Evolutionary conservation across 2,329 filamentous ascomycete species (phyloP).

Genomic region (Sporothrix pseudoabietina): DNA sequence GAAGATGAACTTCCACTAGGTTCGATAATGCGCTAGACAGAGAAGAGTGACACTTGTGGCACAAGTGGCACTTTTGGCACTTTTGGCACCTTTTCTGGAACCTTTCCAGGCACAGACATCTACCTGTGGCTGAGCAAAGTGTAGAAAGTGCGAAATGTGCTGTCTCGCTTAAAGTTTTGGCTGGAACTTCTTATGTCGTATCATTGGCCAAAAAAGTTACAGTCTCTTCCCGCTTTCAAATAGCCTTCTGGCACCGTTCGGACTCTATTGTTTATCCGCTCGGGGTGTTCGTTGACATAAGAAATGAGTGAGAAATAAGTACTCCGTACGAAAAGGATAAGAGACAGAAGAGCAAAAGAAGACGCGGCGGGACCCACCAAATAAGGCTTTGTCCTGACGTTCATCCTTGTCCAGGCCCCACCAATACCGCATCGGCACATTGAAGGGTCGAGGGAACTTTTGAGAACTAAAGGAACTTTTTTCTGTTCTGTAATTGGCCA

Average conservation of each 20-base stretch:
- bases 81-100: neutral
- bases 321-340: no score
- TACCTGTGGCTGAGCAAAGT: neutral
- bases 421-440: conserved; percentile 1
- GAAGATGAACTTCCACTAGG: neutral
- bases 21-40: neutral
- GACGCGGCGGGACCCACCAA: neutral
- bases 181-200: neutral
- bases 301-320: neutral
- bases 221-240: neutral
- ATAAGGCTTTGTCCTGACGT: neutral
- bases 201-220: neutral
- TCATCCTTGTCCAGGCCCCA: neutral
- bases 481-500: neutral
- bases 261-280: neutral
- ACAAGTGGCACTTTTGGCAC: conserved; percentile 3
- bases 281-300: neutral
- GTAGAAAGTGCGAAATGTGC: neutral
- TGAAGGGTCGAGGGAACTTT: neutral
- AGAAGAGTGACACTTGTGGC: neutral
- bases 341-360: no score
- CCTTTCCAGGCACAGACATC: neutral
- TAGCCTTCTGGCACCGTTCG: neutral
- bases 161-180: neutral
- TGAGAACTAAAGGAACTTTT: neutral